Evolutionary conservation across 495 filamentous ascomycete genomes (phyloP).

Genomic region (Hapsidospora chrysogenum): DNA sequence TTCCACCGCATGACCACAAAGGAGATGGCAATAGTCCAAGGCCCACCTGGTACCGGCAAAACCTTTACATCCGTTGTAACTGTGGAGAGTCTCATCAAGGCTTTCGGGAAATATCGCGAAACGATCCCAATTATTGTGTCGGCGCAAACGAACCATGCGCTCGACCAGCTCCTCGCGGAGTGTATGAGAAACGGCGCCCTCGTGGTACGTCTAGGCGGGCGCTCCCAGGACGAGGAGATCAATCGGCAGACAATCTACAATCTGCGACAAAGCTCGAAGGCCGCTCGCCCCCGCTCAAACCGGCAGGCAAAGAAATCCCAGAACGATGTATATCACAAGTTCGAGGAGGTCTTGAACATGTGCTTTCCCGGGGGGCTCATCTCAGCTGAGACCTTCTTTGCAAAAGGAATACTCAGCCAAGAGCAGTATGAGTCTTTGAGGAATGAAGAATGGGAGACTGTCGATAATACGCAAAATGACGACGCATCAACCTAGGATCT

Average conservation of each 20-base stretch:
- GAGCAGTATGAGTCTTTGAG: slow-evolving; percentile 44
- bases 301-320: slow-evolving; percentile 5
- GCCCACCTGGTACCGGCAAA: slow-evolving; percentile 85
- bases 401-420: slow-evolving; percentile 39
- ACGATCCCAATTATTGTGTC: slow-evolving; percentile 45
- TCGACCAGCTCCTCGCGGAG: slow-evolving; percentile 67
- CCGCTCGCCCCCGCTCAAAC: not conserved
- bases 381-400: slow-evolving; percentile 22
- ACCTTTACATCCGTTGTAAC: slow-evolving; percentile 62
- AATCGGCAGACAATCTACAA: slow-evolving; percentile 48
- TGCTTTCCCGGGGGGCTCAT: slow-evolving; percentile 38
- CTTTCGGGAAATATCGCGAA: slow-evolving; percentile 32
- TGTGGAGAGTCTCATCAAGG: slow-evolving; percentile 48
- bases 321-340: slow-evolving; percentile 6
- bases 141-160: slow-evolving; percentile 84
- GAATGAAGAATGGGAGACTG: slow-evolving; percentile 35
- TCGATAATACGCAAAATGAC: no score
- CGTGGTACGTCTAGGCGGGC: slow-evolving; percentile 48
- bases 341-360: slow-evolving; percentile 25
- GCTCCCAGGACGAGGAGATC: slow-evolving; percentile 47
- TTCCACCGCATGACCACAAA: slow-evolving; percentile 56
- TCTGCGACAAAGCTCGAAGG: slow-evolving; percentile 20
- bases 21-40: slow-evolving; percentile 65
- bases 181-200: slow-evolving; percentile 35
- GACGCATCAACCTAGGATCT: no score